Evolutionary conservation across 352 stramenopile genomes (phyloP).

Genomic region (Pythium rishiriense): DNA sequence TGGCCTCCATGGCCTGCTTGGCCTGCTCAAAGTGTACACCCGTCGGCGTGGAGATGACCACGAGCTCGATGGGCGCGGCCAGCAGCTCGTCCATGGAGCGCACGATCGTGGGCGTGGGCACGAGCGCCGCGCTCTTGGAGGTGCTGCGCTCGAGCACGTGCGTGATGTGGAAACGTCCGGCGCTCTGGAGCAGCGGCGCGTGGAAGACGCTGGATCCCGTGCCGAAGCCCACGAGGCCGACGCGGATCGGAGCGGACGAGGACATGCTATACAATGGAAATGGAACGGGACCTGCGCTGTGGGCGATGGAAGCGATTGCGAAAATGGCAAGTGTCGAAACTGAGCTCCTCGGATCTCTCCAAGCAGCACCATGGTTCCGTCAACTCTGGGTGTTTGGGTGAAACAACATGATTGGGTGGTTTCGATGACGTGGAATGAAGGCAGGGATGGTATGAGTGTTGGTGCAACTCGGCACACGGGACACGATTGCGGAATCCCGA

Average conservation of each 20-base stretch:
- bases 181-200: conserved; percentile 63
- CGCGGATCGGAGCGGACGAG: conserved; percentile 30
- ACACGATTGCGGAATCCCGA: no score
- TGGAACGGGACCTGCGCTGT: no score
- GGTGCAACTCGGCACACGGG: no score
- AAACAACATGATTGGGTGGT: no score
- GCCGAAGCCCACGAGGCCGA: conserved; percentile 75
- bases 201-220: conserved; percentile 75
- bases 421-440: no score
- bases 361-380: no score
- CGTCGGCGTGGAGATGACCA: conserved; percentile 78
- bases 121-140: conserved; percentile 53
- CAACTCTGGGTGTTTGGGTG: no score
- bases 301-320: neutral
- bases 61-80: conserved; percentile 51
- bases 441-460: no score
- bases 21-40: conserved; percentile 75
- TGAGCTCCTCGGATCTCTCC: no score
- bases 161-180: conserved; percentile 61
- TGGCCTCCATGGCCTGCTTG: conserved; percentile 65
- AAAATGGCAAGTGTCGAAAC: no score
- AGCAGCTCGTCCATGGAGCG: conserved; percentile 74
- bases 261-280: no score
- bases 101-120: conserved; percentile 53
- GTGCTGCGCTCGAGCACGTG: conserved; percentile 77